These are phyloP conservation scores for Dothistroma septosporum DNA, from an alignment of 2,329 filamentous ascomycete species.

Conservation along the genomic window DNA sequence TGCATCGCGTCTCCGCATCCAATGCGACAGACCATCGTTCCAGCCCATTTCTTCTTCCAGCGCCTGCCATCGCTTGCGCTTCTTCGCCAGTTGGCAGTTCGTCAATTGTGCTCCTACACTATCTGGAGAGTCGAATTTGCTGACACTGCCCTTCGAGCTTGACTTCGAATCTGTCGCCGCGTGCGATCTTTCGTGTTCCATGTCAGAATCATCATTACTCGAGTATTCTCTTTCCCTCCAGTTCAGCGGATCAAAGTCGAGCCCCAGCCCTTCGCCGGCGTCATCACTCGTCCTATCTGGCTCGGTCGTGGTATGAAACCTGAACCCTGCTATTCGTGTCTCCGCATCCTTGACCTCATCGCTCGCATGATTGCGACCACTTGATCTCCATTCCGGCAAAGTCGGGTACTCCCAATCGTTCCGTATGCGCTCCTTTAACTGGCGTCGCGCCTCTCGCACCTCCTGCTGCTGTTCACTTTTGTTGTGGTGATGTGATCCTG, in stretches of 20 bases:
- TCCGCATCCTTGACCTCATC: conserved; percentile 20
- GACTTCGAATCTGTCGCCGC: conserved; percentile 5
- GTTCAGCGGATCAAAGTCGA: conserved; percentile 36
- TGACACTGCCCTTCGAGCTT: conserved; percentile 27
- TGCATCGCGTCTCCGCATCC: conserved; percentile 68
- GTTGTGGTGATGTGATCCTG: conserved; percentile 24
- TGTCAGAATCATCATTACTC: conserved; percentile 27
- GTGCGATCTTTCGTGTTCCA: conserved; percentile 14
- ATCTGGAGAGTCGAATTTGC: conserved; percentile 45
- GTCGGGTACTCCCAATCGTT: conserved; percentile 46
- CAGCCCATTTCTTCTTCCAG: conserved; percentile 51
- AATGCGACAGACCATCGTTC: conserved; percentile 81
- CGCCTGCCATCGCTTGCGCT: conserved; percentile 35
- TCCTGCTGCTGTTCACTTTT: conserved; percentile 38
- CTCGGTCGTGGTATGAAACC: conserved; percentile 22
- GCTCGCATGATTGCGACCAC: conserved; percentile 7
- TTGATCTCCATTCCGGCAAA: conserved; percentile 27
- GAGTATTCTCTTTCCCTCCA: conserved; percentile 46
- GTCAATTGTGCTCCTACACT: conserved; percentile 39
- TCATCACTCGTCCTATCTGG: conserved; percentile 3
- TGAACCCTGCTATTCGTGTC: conserved; percentile 29
- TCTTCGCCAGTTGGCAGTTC: conserved; percentile 30
- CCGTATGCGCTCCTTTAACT: conserved; percentile 41
- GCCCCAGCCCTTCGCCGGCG: conserved; percentile 13
- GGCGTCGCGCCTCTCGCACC: conserved; percentile 40